These are phyloP conservation scores for Calophaca sinica DNA, from an alignment of 306 rosid species.

Conservation along the genomic window DNA sequence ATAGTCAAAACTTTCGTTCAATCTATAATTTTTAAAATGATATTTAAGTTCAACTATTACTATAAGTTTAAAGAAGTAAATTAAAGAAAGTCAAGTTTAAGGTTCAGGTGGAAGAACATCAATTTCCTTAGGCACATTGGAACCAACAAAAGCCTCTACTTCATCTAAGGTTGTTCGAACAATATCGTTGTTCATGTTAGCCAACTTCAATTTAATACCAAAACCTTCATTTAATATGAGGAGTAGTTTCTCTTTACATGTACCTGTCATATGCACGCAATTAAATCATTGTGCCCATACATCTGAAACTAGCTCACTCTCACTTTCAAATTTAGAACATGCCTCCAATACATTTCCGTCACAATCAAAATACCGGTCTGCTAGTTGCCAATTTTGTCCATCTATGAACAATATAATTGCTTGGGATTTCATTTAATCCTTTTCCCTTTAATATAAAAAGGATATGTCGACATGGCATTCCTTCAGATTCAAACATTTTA, in stretches of 20 bases:
- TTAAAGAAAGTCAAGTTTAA: no score
- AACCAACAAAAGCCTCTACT: background rate
- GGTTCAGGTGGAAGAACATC: background rate
- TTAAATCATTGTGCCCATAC: background rate
- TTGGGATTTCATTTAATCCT: no score
- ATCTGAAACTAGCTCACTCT: background rate
- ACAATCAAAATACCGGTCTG: background rate
- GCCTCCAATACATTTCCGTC: background rate
- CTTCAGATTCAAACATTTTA: background rate
- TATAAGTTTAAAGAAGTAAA: no score
- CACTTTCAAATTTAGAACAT: conserved; percentile 5
- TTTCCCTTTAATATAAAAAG: background rate
- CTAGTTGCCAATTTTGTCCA: no score
- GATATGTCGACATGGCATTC: background rate
- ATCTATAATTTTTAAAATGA: no score
- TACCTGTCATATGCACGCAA: background rate
- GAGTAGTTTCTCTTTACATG: background rate
- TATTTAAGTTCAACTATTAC: no score
- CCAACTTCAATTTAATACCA: background rate
- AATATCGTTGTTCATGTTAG: background rate
- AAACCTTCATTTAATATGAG: background rate
- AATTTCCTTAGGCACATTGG: background rate
- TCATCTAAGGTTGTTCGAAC: background rate
- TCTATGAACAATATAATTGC: no score
- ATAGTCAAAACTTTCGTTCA: no score